Conservation (phyloP, 768 basidiomycete species). For the Termitomyces sp. region DNA sequence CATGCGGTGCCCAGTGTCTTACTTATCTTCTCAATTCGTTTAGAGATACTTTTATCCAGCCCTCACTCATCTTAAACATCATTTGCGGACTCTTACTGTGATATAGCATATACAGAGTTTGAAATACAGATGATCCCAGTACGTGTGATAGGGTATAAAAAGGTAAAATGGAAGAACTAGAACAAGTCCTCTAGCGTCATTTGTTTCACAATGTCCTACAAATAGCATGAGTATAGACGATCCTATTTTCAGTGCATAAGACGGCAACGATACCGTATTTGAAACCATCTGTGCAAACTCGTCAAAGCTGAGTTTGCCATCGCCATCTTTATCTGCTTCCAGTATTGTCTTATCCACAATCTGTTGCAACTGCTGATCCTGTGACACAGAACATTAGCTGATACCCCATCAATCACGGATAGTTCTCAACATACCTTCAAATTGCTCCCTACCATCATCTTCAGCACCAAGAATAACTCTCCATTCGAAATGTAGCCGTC, state of each 20-base stretch:
- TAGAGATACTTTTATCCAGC: slow-evolving; percentile 1
- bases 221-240: background rate
- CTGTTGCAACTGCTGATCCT: slow-evolving; percentile 99
- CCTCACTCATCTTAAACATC: slow-evolving; percentile 4
- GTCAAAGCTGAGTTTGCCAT: slow-evolving; percentile 96
- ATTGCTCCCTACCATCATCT: slow-evolving; percentile 99
- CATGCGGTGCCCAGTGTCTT: slow-evolving; percentile 1
- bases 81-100: background rate
- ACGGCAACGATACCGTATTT: slow-evolving; percentile 67
- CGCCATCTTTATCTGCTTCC: slow-evolving; percentile 98
- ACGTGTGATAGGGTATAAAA: slow-evolving; percentile 7
- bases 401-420: slow-evolving; percentile 14
- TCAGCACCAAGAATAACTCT: slow-evolving; percentile 95
- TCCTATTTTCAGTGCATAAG: background rate
- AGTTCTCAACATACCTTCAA: slow-evolving; percentile 62
- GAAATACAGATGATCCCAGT: slow-evolving; percentile 5
- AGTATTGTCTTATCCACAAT: slow-evolving; percentile 99
- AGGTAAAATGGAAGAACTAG: slow-evolving; percentile 28
- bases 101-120: slow-evolving; percentile 10
- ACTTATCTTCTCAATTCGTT: slow-evolving; percentile 1
- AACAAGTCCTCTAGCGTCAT: slow-evolving; percentile 97
- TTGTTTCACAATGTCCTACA: slow-evolving; percentile 97
- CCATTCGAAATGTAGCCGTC: slow-evolving; percentile 98
- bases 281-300: slow-evolving; percentile 97
- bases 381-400: slow-evolving; percentile 10